phyloP scores from a whole-genome alignment of 2,329 filamentous ascomycete species.

The Colletotrichum incanum region DNA sequence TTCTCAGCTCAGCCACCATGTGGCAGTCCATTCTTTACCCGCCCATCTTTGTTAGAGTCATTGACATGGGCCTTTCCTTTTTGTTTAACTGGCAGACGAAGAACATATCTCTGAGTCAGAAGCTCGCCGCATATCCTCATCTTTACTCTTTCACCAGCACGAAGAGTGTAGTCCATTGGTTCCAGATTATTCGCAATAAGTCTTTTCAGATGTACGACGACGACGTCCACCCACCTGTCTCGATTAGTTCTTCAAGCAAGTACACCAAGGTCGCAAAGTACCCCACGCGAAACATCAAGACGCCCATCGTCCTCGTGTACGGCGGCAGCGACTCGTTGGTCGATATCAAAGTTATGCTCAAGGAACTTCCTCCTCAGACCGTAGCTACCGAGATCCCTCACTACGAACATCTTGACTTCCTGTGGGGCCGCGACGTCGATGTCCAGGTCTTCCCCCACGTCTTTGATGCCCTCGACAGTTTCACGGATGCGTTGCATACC shows the following conservation, averaged over 20 bases:
- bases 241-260: conserved; percentile 79
- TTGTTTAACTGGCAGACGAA: conserved; percentile 91
- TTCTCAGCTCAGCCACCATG: conserved; percentile 93
- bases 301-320: conserved; percentile 93
- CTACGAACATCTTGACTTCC: conserved; percentile 96
- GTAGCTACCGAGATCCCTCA: conserved; percentile 89
- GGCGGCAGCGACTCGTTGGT: conserved; percentile 95
- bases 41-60: conserved; percentile 89
- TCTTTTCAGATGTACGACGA: conserved; percentile 99
- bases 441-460: conserved; percentile 91
- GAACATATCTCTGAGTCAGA: conserved; percentile 90
- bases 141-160: conserved; percentile 97
- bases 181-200: conserved; percentile 97
- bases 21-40: conserved; percentile 98
- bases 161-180: conserved; percentile 98
- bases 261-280: conserved; percentile 98
- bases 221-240: conserved; percentile 85
- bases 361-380: conserved; percentile 87
- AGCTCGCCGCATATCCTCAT: conserved; percentile 95
- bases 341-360: conserved; percentile 93
- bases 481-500: conserved; percentile 71
- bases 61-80: conserved; percentile 85
- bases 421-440: conserved; percentile 92
- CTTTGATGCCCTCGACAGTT: conserved; percentile 87
- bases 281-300: conserved; percentile 96